Conservation (phyloP, 2,329 filamentous ascomycete species). For the Neoscytalidium dimidiatum region DNA sequence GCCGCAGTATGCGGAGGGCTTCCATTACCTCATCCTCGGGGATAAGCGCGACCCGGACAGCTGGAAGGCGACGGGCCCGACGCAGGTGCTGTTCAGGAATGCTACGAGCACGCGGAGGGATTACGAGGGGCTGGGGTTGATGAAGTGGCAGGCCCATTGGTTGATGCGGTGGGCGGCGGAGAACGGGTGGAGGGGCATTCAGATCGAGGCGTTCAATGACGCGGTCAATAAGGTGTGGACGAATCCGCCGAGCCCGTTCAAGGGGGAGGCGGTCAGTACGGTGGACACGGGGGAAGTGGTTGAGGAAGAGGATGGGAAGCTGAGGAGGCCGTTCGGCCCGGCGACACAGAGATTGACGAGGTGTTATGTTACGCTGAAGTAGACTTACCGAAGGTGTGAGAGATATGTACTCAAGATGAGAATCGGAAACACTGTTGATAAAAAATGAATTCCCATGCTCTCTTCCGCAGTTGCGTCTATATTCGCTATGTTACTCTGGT, state of each 20-base stretch:
- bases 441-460: background rate
- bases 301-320: conserved; percentile 25
- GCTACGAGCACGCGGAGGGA: conserved; percentile 39
- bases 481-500: too few species aligned
- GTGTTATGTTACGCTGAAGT: conserved; percentile 32
- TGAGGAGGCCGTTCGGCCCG: conserved; percentile 26
- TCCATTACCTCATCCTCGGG: conserved; percentile 25
- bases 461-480: too few species aligned
- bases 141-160: conserved; percentile 38
- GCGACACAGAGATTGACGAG: conserved; percentile 29
- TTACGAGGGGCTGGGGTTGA: conserved; percentile 36
- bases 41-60: conserved; percentile 29
- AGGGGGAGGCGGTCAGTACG: conserved; percentile 26
- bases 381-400: background rate
- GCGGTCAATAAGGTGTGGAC: conserved; percentile 34
- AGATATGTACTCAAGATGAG: background rate
- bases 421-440: background rate
- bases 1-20: conserved; percentile 30
- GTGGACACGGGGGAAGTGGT: conserved; percentile 28
- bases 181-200: conserved; percentile 36
- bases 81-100: conserved; percentile 39
- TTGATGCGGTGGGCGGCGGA: conserved; percentile 39
- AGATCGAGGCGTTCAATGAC: conserved; percentile 38
- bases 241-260: conserved; percentile 29
- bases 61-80: conserved; percentile 31